Conservation (phyloP, 306 rosid genomes). For the Cajanus cajan region DNA sequence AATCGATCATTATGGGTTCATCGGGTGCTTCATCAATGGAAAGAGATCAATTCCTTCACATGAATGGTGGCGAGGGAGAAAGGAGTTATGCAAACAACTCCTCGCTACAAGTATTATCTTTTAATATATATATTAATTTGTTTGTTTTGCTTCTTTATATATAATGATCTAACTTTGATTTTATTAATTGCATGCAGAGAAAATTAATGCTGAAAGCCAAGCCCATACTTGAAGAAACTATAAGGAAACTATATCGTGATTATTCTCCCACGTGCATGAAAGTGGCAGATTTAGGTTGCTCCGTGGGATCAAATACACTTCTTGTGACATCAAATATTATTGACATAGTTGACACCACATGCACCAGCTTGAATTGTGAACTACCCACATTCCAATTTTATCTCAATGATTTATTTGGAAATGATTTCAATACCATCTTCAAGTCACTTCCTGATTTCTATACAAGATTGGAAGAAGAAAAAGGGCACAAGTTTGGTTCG, state of each 20-base stretch:
- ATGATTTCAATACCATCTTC: conserved; percentile 37
- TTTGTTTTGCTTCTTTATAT: background rate
- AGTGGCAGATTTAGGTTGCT: conserved; percentile 50
- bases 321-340: conserved; percentile 11
- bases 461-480: background rate
- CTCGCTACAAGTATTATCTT: background rate
- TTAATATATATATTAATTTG: background rate
- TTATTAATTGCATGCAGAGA: background rate
- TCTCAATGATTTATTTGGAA: conserved; percentile 32
- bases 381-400: conserved; percentile 3
- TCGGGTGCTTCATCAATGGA: background rate
- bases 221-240: conserved; percentile 25
- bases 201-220: background rate
- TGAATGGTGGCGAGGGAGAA: background rate
- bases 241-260: background rate
- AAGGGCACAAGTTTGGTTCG: conserved; percentile 1
- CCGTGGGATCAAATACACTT: conserved; percentile 38
- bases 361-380: background rate
- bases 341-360: background rate
- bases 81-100: conserved; percentile 6
- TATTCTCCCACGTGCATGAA: conserved; percentile 15
- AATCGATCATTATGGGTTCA: background rate
- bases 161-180: background rate
- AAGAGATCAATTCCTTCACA: background rate
- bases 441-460: conserved; percentile 37